These are phyloP conservation scores for Populus tremula DNA, from an alignment of 345 rosid genomes.

Conservation along the genomic window DNA sequence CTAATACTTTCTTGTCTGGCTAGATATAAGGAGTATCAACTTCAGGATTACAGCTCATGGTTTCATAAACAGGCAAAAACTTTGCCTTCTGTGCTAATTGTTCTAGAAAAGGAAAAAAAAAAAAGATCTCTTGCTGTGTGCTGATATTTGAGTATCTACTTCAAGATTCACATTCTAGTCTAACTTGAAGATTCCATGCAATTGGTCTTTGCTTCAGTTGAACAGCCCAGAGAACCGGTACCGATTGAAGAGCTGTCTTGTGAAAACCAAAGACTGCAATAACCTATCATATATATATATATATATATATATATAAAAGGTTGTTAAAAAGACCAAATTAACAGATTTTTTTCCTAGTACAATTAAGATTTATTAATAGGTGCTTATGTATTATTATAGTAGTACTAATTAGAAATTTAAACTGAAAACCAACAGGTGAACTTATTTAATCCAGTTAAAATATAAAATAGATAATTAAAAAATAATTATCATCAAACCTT, in stretches of 20 bases:
- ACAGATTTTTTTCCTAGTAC: too few species aligned
- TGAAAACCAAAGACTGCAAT: constrained; percentile 73
- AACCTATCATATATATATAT: too few species aligned
- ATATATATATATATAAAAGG: too few species aligned
- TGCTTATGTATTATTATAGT: too few species aligned
- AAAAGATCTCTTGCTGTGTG: too few species aligned
- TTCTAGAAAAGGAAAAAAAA: not conserved
- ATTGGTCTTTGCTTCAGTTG: constrained; percentile 44
- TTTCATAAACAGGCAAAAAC: constrained; percentile 62
- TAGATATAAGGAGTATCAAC: constrained; percentile 95
- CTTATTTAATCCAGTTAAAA: too few species aligned
- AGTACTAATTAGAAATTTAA: too few species aligned
- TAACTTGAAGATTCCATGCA: not conserved
- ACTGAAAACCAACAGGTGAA: too few species aligned
- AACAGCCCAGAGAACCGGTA: constrained; percentile 65
- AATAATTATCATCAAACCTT: fast-evolving
- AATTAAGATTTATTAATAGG: too few species aligned
- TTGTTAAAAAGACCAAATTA: constrained; percentile 2
- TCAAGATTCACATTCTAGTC: not conserved
- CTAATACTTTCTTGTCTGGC: constrained; percentile 17
- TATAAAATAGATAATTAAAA: too few species aligned
- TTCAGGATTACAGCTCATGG: constrained; percentile 89
- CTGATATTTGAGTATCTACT: too few species aligned
- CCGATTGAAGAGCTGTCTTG: constrained; percentile 83
- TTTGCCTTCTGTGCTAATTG: not conserved